Conservation (phyloP, 306 rosid genomes). For the Adenanthera pavonina region DNA sequence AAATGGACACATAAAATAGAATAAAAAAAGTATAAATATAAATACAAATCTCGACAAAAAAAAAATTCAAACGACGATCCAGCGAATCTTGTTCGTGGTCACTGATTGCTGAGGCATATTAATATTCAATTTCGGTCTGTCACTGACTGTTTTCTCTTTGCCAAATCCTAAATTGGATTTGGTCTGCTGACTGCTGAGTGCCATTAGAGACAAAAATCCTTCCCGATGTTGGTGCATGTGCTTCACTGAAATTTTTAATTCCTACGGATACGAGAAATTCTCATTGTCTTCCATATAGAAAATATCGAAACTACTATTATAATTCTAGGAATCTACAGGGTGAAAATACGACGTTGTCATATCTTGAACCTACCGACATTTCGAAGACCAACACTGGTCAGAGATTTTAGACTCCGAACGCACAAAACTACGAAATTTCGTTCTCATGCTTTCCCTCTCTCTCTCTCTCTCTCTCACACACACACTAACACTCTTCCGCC, state of each 20-base stretch:
- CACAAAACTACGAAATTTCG: conserved; percentile 53
- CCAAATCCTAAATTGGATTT: conserved; percentile 67
- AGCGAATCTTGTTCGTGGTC: neutral
- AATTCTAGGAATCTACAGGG: conserved; percentile 46
- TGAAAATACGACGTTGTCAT: conserved; percentile 43
- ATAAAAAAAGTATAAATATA: too few relatives aligned
- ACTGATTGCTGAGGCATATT: neutral
- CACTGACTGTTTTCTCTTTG: conserved; percentile 56
- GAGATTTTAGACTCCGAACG: conserved; percentile 57
- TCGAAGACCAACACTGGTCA: conserved; percentile 47
- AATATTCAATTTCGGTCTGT: conserved; percentile 32
- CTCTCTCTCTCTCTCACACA: neutral
- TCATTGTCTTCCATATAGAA: conserved; percentile 31
- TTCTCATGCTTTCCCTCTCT: conserved; percentile 37
- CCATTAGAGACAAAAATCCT: conserved; percentile 41
- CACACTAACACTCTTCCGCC: neutral
- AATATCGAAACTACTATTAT: neutral
- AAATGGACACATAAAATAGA: too few relatives aligned
- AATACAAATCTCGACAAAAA: neutral
- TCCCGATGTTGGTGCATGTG: conserved; percentile 62
- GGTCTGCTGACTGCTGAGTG: conserved; percentile 36
- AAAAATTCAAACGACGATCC: conserved; percentile 6
- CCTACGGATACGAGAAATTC: conserved; percentile 41
- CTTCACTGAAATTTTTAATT: conserved; percentile 60
- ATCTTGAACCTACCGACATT: conserved; percentile 51